A percentile compares a stretch with the other conserved stretches of the same genome.
Evolutionary conservation across 306 rosid genomes (phyloP).

Genomic region (Sophora flavescens): DNA sequence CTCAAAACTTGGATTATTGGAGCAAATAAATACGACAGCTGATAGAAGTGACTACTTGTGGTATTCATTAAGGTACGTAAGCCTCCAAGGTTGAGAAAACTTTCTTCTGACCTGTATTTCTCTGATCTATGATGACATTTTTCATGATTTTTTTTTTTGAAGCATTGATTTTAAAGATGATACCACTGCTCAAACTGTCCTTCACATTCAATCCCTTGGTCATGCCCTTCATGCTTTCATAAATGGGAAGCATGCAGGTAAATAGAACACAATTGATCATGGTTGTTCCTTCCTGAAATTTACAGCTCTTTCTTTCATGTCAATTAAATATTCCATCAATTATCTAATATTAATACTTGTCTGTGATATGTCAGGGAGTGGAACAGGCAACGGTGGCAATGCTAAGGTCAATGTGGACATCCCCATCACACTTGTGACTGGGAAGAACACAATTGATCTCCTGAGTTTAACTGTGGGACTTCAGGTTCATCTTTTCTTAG

Average conservation of each 20-base stretch:
- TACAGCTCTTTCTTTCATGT: not conserved
- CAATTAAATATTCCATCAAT: constrained; percentile 3
- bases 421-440: constrained; percentile 63
- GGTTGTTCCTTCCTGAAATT: constrained; percentile 3
- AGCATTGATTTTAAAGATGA: constrained; percentile 61
- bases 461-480: constrained; percentile 94
- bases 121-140: constrained; percentile 12
- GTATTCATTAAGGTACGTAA: constrained; percentile 72
- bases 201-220: constrained; percentile 78
- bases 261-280: too few relatives aligned
- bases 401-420: constrained; percentile 62
- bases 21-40: constrained; percentile 82
- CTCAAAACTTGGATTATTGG: constrained; percentile 63
- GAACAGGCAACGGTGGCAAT: constrained; percentile 56
- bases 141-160: constrained; percentile 34
- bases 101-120: constrained; percentile 16
- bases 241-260: constrained; percentile 75
- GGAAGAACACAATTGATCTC: constrained; percentile 84
- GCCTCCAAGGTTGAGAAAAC: constrained; percentile 1
- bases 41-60: constrained; percentile 82
- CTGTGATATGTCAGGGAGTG: constrained; percentile 64
- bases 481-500: constrained; percentile 63
- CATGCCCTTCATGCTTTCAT: constrained; percentile 69
- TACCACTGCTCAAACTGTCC: constrained; percentile 56
- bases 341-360: not conserved